Evolutionary conservation across 345 rosid species (phyloP).

Genomic region (Lepidium didymum): DNA sequence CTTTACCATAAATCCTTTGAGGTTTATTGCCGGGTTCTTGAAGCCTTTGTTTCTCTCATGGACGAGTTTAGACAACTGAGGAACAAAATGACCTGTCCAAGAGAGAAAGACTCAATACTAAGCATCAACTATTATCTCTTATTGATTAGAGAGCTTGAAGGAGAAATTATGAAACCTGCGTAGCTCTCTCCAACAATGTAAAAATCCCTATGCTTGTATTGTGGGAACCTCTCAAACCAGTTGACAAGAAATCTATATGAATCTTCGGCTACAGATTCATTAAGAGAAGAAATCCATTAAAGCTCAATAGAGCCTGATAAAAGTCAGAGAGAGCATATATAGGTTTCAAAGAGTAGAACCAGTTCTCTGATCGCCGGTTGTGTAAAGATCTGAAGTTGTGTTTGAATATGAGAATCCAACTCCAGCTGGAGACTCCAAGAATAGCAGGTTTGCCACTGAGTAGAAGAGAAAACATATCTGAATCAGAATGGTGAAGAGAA

Average conservation of each 20-base stretch:
- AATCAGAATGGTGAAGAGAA: not conserved
- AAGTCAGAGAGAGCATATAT: not conserved
- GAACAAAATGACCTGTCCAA: conserved; percentile 91
- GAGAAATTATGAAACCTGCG: conserved; percentile 47
- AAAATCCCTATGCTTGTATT: conserved; percentile 85
- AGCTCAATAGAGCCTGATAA: not conserved
- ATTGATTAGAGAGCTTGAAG: not conserved
- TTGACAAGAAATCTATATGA: conserved; percentile 61
- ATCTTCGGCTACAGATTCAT: conserved; percentile 68
- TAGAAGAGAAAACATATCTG: conserved; percentile 1
- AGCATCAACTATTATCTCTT: not conserved
- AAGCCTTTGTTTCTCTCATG: conserved; percentile 60
- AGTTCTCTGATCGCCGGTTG: conserved; percentile 78
- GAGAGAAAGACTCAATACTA: not conserved
- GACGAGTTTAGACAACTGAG: conserved; percentile 81
- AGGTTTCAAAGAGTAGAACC: conserved; percentile 37
- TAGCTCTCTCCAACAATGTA: conserved; percentile 96
- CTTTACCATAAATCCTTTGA: conserved; percentile 86
- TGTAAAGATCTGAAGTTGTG: conserved; percentile 75
- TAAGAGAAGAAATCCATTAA: not conserved
- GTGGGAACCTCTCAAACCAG: conserved; percentile 95
- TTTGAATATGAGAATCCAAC: conserved; percentile 93
- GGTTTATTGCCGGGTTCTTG: conserved; percentile 59
- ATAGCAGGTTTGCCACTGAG: conserved; percentile 85
- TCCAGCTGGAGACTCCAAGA: conserved; percentile 97